These are phyloP conservation scores for Triangularia verruculosa DNA, from an alignment of 2,329 filamentous ascomycete genomes.

Conservation along the genomic window DNA sequence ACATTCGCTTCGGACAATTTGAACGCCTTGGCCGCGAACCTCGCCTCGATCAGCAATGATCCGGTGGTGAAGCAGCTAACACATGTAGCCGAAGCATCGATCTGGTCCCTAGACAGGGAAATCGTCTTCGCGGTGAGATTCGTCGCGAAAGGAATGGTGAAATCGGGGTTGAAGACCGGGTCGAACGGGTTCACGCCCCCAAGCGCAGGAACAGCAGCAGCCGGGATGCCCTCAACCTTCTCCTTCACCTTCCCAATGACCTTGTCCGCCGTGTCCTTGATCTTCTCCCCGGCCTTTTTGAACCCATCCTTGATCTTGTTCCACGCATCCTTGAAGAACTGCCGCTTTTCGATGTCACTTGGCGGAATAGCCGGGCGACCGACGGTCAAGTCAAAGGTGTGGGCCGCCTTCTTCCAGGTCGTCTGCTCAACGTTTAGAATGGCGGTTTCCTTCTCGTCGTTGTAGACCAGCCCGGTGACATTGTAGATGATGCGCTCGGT, in stretches of 20 bases:
- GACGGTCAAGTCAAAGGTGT: constrained; percentile 16
- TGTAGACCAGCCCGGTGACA: constrained; percentile 12
- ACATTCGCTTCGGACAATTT: constrained; percentile 11
- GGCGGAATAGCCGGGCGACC: constrained; percentile 5
- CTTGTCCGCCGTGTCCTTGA: neutral
- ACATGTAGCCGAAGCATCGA: constrained; percentile 9
- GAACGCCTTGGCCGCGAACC: constrained; percentile 6
- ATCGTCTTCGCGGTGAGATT: constrained; percentile 9
- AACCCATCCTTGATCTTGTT: neutral
- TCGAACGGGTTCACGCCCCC: neutral
- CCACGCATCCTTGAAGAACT: neutral
- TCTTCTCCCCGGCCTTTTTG: neutral
- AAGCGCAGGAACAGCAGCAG: neutral
- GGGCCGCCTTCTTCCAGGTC: constrained; percentile 14
- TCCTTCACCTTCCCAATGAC: neutral
- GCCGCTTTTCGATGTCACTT: neutral
- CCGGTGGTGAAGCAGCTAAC: constrained; percentile 13
- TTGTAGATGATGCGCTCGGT: constrained; percentile 11
- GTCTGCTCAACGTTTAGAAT: constrained; percentile 10
- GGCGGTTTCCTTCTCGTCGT: constrained; percentile 15
- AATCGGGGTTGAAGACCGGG: constrained; percentile 3
- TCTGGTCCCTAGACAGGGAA: neutral
- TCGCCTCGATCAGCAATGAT: constrained; percentile 10
- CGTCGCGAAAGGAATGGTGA: constrained; percentile 14
- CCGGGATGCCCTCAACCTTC: constrained; percentile 1